Evolutionary conservation across 1,139 yeast species (phyloP).

Genomic region (Protomyces gravidus): DNA sequence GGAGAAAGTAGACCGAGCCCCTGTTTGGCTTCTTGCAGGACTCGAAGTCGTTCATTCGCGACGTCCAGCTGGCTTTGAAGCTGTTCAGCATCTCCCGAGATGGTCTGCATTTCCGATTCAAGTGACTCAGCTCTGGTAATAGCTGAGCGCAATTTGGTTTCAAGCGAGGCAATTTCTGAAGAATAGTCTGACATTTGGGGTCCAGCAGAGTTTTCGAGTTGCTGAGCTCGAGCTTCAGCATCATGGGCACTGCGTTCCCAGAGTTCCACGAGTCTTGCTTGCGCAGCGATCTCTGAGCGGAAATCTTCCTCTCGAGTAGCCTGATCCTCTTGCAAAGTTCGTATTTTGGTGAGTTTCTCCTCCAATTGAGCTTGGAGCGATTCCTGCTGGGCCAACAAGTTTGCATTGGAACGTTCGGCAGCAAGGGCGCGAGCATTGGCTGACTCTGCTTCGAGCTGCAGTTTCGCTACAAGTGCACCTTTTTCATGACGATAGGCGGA

Average conservation of each 20-base stretch:
- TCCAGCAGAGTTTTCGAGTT: constrained; percentile 48
- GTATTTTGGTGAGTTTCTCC: constrained; percentile 44
- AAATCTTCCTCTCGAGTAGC: constrained; percentile 53
- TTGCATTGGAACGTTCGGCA: constrained; percentile 35
- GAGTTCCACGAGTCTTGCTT: constrained; percentile 59
- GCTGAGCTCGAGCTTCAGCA: constrained; percentile 39
- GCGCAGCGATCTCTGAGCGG: constrained; percentile 58
- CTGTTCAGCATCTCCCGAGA: constrained; percentile 38
- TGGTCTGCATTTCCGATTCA: constrained; percentile 37
- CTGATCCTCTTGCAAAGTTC: constrained; percentile 50
- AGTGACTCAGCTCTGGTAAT: constrained; percentile 37
- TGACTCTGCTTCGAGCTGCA: constrained; percentile 43
- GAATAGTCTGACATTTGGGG: constrained; percentile 41
- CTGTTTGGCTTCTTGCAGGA: constrained; percentile 9
- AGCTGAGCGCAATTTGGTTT: constrained; percentile 38
- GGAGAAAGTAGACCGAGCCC: constrained; percentile 43
- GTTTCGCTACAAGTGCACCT: constrained; percentile 37
- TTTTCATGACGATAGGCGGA: constrained; percentile 43
- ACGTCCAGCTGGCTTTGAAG: constrained; percentile 26
- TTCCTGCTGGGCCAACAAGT: constrained; percentile 40
- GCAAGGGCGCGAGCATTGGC: constrained; percentile 35
- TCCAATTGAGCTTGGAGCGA: constrained; percentile 45
- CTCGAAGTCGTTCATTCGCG: constrained; percentile 26
- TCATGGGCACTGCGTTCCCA: constrained; percentile 50
- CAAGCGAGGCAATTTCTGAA: constrained; percentile 39